These are phyloP conservation scores for Blastobotrys indianensis DNA, from an alignment of 1,139 yeast species.

Conservation along the genomic window DNA sequence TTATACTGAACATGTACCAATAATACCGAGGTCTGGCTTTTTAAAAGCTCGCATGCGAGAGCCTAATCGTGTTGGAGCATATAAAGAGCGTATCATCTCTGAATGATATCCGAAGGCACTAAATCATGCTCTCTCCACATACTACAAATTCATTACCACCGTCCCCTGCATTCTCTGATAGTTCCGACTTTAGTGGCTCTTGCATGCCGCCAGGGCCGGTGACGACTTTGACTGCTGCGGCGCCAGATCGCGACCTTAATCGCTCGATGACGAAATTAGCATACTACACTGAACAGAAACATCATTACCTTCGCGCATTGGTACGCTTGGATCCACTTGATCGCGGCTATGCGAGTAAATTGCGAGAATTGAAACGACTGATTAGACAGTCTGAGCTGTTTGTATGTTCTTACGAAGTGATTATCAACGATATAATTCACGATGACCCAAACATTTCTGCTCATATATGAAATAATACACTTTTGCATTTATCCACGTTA, in stretches of 20 bases:
- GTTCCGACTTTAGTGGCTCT: neutral
- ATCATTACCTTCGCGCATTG: constrained; percentile 10
- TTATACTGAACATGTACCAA: no score
- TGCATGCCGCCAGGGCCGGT: neutral
- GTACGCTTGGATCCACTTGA: constrained; percentile 13
- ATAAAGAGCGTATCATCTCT: no score
- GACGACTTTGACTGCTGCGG: neutral
- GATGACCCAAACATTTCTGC: no score
- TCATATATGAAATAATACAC: no score
- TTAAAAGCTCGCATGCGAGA: no score
- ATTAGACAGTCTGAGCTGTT: constrained; percentile 14
- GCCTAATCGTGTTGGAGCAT: no score
- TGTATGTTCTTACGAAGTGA: constrained; percentile 12
- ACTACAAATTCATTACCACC: neutral
- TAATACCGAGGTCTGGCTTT: no score
- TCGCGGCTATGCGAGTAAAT: constrained; percentile 7
- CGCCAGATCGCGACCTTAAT: neutral
- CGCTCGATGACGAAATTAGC: constrained; percentile 5
- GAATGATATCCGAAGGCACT: no score
- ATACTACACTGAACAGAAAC: constrained; percentile 9
- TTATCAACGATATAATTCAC: constrained; percentile 8
- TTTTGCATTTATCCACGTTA: no score
- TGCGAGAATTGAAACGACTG: constrained; percentile 7
- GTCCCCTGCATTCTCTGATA: constrained; percentile 1
- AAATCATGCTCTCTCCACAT: neutral